Evolutionary conservation across 2,329 filamentous ascomycete species (phyloP), one percentile per base, ranked within the genome.

Genomic region (Colletotrichum sp.): DNA sequence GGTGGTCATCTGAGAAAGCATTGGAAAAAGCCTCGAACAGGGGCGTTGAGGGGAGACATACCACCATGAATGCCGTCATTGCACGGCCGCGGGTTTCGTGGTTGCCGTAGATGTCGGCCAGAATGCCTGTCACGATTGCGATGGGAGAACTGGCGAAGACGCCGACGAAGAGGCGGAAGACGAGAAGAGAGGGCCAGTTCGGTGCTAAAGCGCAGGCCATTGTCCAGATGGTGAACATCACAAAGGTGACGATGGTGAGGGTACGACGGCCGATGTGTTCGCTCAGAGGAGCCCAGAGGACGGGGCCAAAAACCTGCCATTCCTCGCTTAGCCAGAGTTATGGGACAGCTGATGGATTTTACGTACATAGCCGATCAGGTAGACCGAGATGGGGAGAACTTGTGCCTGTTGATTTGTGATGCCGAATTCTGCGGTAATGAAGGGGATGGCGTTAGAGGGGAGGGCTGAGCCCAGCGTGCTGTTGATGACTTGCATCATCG

Each of bases 401-500:
- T 80, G 80, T 69, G 90, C 86, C 19, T 82, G 80, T 34, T 85
- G 76, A 4, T 87, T 87, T 0, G 88, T 88, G 73, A 94, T 84
- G 68, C 87, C 80, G 84, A 93, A 95, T 78, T 93, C 87, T 5
- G 83, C 81, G 4, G 88, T 85, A 63, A 94, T 93, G 68, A 87
- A 89, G 4, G 89, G 87, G 3, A 92, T 88, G 16, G 91, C 91
- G 82, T 93, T 93, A 71, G 91, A 91, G 2, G 93, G 91, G 7
- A 95, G 86, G 0, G 92, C 87, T 57, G 90, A 93, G 2, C 90
- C 91, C 84, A 94, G 90, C 12, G 93, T 94, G 30, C 90, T 92
- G 82, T 95, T 95, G 81, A 94, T 86, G 59, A 94, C 92, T 69
- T 89, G 87, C 77, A 90, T 81, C 84, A 92, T 91, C 2, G 89